These are phyloP conservation scores for Auriscalpium orientale DNA, from an alignment of 768 basidiomycete species.

Conservation along the genomic window DNA sequence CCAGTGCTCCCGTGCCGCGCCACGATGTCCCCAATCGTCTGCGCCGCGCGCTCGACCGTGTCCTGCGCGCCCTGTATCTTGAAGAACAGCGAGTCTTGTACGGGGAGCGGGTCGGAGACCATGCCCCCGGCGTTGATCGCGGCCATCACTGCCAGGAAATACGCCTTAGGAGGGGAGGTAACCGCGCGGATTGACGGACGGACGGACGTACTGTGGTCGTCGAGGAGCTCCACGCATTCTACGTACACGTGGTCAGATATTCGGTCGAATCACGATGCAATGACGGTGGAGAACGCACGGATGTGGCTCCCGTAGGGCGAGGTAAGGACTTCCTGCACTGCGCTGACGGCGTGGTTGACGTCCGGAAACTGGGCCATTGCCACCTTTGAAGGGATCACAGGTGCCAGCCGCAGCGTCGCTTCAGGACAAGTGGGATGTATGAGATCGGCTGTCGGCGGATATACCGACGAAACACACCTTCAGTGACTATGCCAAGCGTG, in stretches of 20 bases:
- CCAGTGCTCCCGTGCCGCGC: slow-evolving; percentile 51
- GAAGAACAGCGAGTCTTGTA: slow-evolving; percentile 80
- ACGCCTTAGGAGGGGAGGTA: too few relatives aligned
- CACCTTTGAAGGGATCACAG: slow-evolving; percentile 74
- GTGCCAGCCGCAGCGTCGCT: slow-evolving; percentile 80
- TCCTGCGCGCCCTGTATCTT: slow-evolving; percentile 77
- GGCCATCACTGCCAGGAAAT: slow-evolving; percentile 49
- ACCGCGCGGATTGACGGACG: too few relatives aligned
- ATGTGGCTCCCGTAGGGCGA: slow-evolving; percentile 63
- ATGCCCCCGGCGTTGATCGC: slow-evolving; percentile 67
- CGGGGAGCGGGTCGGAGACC: slow-evolving; percentile 53
- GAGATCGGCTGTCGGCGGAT: too few relatives aligned
- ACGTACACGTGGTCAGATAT: too few relatives aligned
- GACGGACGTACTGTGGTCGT: slow-evolving; percentile 51
- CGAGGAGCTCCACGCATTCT: slow-evolving; percentile 88
- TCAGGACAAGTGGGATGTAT: too few relatives aligned
- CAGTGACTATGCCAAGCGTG: slow-evolving; percentile 84
- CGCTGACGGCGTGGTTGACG: slow-evolving; percentile 68
- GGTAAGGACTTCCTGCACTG: slow-evolving; percentile 75
- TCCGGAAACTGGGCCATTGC: slow-evolving; percentile 84
- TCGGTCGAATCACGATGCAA: neutral
- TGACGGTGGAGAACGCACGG: too few relatives aligned
- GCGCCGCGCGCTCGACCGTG: slow-evolving; percentile 50
- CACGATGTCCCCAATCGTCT: slow-evolving; percentile 52
- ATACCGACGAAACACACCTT: slow-evolving; percentile 42